Conservation (phyloP, 768 basidiomycete genomes). For the Wakefieldia striispora region DNA sequence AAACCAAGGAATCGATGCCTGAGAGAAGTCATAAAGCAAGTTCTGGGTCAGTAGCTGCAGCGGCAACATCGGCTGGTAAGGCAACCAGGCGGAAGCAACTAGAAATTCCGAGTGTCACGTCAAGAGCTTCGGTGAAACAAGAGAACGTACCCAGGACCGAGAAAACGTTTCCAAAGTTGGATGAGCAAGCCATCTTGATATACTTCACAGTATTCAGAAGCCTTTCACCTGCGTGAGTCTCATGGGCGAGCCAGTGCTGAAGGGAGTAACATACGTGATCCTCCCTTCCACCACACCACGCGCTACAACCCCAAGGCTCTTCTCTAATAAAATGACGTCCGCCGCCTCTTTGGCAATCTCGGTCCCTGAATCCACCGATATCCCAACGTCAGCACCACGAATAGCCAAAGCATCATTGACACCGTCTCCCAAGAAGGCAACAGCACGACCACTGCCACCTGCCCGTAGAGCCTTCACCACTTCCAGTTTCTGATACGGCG, state of each 20-base stretch:
- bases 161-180: constrained; percentile 36
- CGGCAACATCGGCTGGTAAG: constrained; percentile 37
- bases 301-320: constrained; percentile 33
- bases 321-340: constrained; percentile 36
- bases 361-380: constrained; percentile 33
- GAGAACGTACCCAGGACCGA: constrained; percentile 28
- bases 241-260: neutral
- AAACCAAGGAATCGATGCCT: constrained; percentile 36
- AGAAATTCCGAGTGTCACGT: neutral
- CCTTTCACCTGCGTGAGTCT: constrained; percentile 19
- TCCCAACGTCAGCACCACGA: constrained; percentile 32
- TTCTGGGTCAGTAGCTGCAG: constrained; percentile 34
- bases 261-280: constrained; percentile 26
- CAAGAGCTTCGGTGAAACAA: neutral
- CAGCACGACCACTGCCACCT: constrained; percentile 26
- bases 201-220: constrained; percentile 38
- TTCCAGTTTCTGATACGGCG: constrained; percentile 33
- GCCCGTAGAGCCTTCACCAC: constrained; percentile 31
- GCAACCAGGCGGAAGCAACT: constrained; percentile 38
- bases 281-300: constrained; percentile 34
- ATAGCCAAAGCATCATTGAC: constrained; percentile 33
- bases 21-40: constrained; percentile 36
- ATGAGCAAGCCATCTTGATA: constrained; percentile 38
- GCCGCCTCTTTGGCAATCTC: constrained; percentile 40
- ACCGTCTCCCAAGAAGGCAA: constrained; percentile 32